These are phyloP conservation scores for Hericium erinaceus DNA, from an alignment of 768 basidiomycete species.

Conservation along the genomic window DNA sequence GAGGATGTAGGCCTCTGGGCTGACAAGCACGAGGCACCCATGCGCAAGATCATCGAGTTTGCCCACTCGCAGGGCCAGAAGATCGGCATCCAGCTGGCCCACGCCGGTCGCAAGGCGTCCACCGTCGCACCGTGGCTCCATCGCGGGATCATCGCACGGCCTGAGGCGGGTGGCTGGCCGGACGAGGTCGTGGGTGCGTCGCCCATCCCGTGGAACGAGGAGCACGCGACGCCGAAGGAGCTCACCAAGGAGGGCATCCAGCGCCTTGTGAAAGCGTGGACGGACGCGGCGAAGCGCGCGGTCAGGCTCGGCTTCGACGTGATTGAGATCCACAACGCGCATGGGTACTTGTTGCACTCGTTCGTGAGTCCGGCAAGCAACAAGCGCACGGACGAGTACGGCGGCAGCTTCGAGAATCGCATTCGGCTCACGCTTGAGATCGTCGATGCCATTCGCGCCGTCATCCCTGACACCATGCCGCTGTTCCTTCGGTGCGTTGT, in stretches of 20 bases:
- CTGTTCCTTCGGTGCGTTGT: slow-evolving; percentile 56
- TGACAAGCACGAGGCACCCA: slow-evolving; percentile 40
- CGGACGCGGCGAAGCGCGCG: slow-evolving; percentile 20
- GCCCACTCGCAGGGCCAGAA: slow-evolving; percentile 64
- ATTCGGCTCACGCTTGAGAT: slow-evolving; percentile 53
- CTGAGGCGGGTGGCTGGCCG: slow-evolving; percentile 31
- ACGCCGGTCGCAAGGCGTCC: slow-evolving; percentile 68
- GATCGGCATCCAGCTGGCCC: slow-evolving; percentile 66
- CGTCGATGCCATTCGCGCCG: slow-evolving; percentile 52
- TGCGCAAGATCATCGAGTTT: slow-evolving; percentile 52
- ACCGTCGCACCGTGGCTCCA: slow-evolving; percentile 54
- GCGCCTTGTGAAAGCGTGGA: slow-evolving; percentile 29
- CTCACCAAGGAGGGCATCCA: slow-evolving; percentile 29
- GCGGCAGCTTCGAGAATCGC: slow-evolving; percentile 40
- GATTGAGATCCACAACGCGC: slow-evolving; percentile 19
- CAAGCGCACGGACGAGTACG: slow-evolving; percentile 38
- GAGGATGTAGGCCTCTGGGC: slow-evolving; percentile 53
- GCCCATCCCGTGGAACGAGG: slow-evolving; percentile 25
- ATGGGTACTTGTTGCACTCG: slow-evolving; percentile 17
- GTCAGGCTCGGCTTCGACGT: slow-evolving; percentile 16
- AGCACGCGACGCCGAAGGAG: slow-evolving; percentile 29
- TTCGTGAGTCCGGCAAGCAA: slow-evolving; percentile 34
- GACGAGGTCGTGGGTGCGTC: slow-evolving; percentile 24
- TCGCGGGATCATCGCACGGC: slow-evolving; percentile 23
- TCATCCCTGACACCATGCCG: slow-evolving; percentile 53